Evolutionary conservation across 768 basidiomycete species (phyloP).

Genomic region (Cantharellus cinnabarinus): DNA sequence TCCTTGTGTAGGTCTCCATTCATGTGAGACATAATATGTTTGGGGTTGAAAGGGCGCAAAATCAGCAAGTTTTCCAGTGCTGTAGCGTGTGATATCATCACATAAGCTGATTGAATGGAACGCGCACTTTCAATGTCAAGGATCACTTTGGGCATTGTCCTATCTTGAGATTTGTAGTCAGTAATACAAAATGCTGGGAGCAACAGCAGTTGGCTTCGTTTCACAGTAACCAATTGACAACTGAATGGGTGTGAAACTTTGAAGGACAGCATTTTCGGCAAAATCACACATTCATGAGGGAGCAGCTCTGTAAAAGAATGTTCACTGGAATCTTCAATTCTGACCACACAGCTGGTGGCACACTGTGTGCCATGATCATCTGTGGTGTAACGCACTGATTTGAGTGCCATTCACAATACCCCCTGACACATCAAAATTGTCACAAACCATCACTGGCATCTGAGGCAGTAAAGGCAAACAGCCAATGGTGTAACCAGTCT

Average conservation of each 20-base stretch:
- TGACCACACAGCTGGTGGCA: conserved; percentile 13
- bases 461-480: conserved; percentile 1
- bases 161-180: conserved; percentile 23
- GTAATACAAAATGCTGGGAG: conserved; percentile 23
- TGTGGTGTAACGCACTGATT: conserved; percentile 11
- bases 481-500: background rate
- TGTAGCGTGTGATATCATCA: conserved; percentile 22
- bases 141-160: conserved; percentile 9
- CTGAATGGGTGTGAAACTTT: conserved; percentile 12
- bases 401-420: conserved; percentile 21
- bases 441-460: conserved; percentile 6
- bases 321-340: conserved; percentile 5
- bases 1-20: no score
- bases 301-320: conserved; percentile 9
- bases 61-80: conserved; percentile 17
- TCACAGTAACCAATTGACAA: conserved; percentile 9
- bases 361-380: conserved; percentile 10
- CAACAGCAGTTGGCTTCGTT: conserved; percentile 19
- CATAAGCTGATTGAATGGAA: conserved; percentile 21
- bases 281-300: conserved; percentile 9
- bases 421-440: conserved; percentile 21
- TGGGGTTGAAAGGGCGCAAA: conserved; percentile 11
- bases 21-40: no score
- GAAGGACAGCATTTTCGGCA: conserved; percentile 12
- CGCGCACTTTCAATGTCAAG: conserved; percentile 9